phyloP scores from a whole-genome alignment of 2,329 filamentous ascomycete species.

The Diaporthe humulicola region DNA sequence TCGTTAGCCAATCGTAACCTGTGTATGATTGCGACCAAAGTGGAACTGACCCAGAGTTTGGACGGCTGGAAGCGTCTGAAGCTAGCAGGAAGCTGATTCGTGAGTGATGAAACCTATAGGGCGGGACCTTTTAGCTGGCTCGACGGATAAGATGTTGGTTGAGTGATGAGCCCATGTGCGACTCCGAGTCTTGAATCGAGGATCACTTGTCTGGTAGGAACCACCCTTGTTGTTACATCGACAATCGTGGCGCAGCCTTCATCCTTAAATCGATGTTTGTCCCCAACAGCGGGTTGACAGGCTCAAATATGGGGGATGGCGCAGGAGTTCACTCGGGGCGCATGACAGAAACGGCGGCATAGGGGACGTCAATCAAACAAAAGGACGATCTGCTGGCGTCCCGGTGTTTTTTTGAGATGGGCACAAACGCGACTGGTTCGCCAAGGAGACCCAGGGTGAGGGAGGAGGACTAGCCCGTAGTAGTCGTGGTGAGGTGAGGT shows the following conservation, averaged over 20 bases:
- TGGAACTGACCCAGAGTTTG: slow-evolving; percentile 19
- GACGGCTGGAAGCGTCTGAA: slow-evolving; percentile 20
- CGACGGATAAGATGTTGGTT: neutral
- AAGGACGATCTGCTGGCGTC: slow-evolving; percentile 1
- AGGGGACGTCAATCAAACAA: slow-evolving; percentile 9
- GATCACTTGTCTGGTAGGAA: slow-evolving; percentile 3
- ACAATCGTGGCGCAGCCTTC: slow-evolving; percentile 20
- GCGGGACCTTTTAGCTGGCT: slow-evolving; percentile 20
- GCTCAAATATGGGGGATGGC: slow-evolving; percentile 2
- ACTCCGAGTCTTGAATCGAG: neutral
- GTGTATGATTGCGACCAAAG: slow-evolving; percentile 12
- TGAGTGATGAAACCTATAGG: slow-evolving; percentile 32
- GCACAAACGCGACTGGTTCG: slow-evolving; percentile 11
- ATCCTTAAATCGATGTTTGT: slow-evolving; percentile 3
- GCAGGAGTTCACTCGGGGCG: neutral
- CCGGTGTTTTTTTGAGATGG: neutral
- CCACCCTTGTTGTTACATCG: slow-evolving; percentile 16
- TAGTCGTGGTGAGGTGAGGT: neutral
- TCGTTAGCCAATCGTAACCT: slow-evolving; percentile 38
- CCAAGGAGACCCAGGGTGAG: neutral
- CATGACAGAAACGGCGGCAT: slow-evolving; percentile 13
- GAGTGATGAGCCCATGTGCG: slow-evolving; percentile 5
- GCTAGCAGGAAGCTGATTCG: slow-evolving; percentile 31
- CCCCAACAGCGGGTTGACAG: neutral
- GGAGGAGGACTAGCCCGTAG: neutral